Conservation (phyloP, 2,329 filamentous ascomycete genomes). For the Neofusicoccum sp. region DNA sequence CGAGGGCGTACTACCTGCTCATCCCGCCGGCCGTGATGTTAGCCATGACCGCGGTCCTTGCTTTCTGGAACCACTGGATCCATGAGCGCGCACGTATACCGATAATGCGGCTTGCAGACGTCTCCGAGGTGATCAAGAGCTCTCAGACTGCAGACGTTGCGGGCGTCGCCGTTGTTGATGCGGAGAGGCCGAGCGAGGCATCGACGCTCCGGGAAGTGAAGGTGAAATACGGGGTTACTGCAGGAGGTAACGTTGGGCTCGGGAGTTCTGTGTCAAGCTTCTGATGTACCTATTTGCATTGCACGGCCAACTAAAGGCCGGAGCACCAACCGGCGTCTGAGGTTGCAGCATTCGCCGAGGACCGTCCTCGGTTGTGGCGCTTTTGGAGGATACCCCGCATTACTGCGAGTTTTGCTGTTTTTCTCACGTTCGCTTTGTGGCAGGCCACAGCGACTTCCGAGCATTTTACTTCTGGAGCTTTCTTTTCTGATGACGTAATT, state of each 20-base stretch:
- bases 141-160: background rate
- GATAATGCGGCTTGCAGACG: conserved; percentile 1
- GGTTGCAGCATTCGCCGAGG: too few relatives aligned
- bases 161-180: background rate
- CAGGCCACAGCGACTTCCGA: background rate
- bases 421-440: background rate
- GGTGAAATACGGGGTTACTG: background rate
- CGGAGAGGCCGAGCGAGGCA: background rate
- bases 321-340: too few relatives aligned
- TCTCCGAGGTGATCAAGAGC: conserved; percentile 4
- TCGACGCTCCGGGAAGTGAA: background rate
- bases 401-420: too few relatives aligned
- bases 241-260: background rate
- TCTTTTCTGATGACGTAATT: background rate
- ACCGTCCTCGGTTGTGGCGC: too few relatives aligned
- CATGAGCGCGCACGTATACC: background rate
- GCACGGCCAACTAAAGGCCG: too few relatives aligned
- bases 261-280: background rate
- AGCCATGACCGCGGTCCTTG: background rate
- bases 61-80: background rate
- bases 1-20: background rate
- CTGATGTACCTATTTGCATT: background rate
- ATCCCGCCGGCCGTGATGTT: background rate
- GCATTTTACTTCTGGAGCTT: background rate
- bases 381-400: too few relatives aligned